Base-by-base conservation (phyloP, 1,139 yeast species). In the Zygoascus meyerae region DNA sequence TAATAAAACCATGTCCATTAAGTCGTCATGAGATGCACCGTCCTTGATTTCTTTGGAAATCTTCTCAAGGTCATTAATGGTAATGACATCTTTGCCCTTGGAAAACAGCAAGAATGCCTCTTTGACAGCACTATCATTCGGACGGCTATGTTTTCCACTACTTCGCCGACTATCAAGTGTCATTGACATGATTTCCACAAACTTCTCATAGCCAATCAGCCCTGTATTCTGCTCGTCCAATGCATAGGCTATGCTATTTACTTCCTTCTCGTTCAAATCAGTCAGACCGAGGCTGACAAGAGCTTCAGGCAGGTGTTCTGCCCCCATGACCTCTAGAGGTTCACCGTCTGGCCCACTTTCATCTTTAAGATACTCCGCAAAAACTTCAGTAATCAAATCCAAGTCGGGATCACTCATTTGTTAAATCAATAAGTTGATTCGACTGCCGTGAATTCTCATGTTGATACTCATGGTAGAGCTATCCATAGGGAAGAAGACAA, bases 1-100 rank as follows among this genome's bases (percentile, higher is more conserved):
- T 28, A 59, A 48, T 9, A 48, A 45, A 29, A 66, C 48, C 71
- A 68, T 67, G 16, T 57, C 62, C 16, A 40, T 43, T 33, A 68
- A 54, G 12, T 68, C 68, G 11, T 53, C 57, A 4, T 57, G 59
- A 1, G 59, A 50, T 3, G 60, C 61, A 17, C 52, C 49, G 41
- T 68, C 66, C 32, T 62, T 61, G 26, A 66, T 59, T 32, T 55
- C 54, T 4, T 36, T 37, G 7, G 67, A 52, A 1, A 61, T 57
- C 12, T 56, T 49, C 16, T 49, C 37, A 11, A 67, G 51, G 46
- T 61, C 64, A 2, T 51, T 46, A 1, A 61, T 15, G 1, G 59
- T 51, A 21, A 64, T 64, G 14, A 52, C 44, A 11, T 49, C 47
- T 6, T 49, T 47, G 9, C 58, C 58, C 1, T 51, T 52, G 1